Evolutionary conservation across 164 flowering plant species (phyloP).

Genomic region (Stephania japonica): DNA sequence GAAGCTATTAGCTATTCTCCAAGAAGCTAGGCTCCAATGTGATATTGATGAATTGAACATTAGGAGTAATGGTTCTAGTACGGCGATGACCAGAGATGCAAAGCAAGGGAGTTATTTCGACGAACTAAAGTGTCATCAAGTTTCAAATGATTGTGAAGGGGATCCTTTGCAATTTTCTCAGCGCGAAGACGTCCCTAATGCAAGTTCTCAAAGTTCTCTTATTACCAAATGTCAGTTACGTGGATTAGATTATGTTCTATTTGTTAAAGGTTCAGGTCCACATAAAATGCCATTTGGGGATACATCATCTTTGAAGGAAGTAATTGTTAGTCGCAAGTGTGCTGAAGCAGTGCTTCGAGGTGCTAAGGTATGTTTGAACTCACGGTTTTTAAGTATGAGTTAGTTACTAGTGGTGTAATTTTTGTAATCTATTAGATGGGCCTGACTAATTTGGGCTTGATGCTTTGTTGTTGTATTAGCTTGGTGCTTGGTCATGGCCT

Average conservation of each 20-base stretch:
- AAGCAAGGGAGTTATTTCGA: slow-evolving; percentile 8
- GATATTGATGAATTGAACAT: slow-evolving; percentile 3
- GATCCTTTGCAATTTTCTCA: slow-evolving; percentile 4
- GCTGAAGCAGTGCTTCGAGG: slow-evolving; percentile 99
- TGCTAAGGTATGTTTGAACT: slow-evolving; percentile 60
- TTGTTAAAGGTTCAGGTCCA: slow-evolving; percentile 86
- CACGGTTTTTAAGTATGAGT: background rate
- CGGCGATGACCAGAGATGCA: slow-evolving; percentile 7
- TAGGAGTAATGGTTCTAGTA: slow-evolving; percentile 7
- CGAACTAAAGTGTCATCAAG: slow-evolving; percentile 7
- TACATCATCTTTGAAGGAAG: slow-evolving; percentile 60
- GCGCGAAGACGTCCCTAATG: slow-evolving; percentile 9
- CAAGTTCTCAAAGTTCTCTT: slow-evolving; percentile 10
- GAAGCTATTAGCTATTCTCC: slow-evolving; percentile 44
- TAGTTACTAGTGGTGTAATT: background rate
- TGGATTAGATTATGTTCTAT: slow-evolving; percentile 76
- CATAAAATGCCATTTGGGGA: slow-evolving; percentile 49
- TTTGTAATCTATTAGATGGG: background rate
- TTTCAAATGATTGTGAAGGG: slow-evolving; percentile 6
- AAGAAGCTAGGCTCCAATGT: slow-evolving; percentile 16
- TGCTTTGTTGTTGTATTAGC: too few species aligned
- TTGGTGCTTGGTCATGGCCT: background rate
- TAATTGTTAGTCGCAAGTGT: slow-evolving; percentile 92
- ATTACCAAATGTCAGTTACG: slow-evolving; percentile 66
- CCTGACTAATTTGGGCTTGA: too few species aligned